Conservation (phyloP, 2,329 filamentous ascomycete species). For the Fusarium sp. region DNA sequence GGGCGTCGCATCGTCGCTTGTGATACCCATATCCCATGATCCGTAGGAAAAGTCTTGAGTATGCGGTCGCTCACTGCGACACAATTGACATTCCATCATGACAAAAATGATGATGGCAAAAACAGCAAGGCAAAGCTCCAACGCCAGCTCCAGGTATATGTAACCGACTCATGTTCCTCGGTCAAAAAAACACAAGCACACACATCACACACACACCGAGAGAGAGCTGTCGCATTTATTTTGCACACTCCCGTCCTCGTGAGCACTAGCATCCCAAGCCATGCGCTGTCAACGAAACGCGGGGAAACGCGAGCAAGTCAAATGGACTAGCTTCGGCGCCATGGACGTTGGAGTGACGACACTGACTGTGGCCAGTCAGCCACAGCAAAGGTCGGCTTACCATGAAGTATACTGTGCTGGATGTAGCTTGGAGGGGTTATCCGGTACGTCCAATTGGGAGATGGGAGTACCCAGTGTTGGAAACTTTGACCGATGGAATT, state of each 20-base stretch:
- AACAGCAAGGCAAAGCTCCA: not conserved
- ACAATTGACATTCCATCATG: slow-evolving; percentile 31
- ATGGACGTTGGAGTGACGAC: slow-evolving; percentile 36
- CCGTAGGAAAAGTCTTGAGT: not conserved
- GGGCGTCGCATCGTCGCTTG: slow-evolving; percentile 5
- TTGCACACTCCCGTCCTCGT: slow-evolving; percentile 19
- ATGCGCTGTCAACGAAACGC: slow-evolving; percentile 30
- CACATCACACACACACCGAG: not conserved
- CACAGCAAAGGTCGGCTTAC: not conserved
- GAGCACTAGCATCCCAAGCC: slow-evolving; percentile 23
- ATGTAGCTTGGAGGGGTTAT: not conserved
- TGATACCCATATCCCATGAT: slow-evolving; percentile 16
- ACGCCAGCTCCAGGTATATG: slow-evolving; percentile 19
- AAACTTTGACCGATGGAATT: not conserved
- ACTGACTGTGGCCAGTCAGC: slow-evolving; percentile 12
- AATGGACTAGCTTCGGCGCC: slow-evolving; percentile 15
- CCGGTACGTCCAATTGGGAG: not conserved
- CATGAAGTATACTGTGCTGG: not conserved
- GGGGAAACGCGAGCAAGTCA: slow-evolving; percentile 17
- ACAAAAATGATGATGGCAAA: not conserved
- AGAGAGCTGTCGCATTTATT: slow-evolving; percentile 7
- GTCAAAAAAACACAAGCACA: slow-evolving; percentile 18
- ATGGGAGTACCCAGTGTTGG: not conserved
- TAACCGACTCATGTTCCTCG: slow-evolving; percentile 1
- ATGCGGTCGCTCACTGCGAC: slow-evolving; percentile 18